Base-by-base conservation (phyloP, 2,329 filamentous ascomycete species). In the Penicillium sp. region DNA sequence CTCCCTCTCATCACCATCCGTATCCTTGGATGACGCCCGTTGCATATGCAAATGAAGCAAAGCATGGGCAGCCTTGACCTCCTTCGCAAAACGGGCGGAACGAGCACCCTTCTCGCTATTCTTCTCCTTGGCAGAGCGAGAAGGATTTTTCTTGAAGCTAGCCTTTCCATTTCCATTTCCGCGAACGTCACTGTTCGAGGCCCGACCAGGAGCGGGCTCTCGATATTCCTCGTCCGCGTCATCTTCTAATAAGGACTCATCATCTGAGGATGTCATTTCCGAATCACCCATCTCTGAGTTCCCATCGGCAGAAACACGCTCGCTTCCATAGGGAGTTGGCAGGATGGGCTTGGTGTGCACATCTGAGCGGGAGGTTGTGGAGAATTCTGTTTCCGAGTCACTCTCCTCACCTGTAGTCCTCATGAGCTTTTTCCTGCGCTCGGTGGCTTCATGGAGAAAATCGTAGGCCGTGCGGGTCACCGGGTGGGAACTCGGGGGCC, bases 31-130 rank as follows among this genome's bases (percentile, higher is more conserved):
- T 4, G 53, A 62, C 19, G 66, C 67, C 42, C 75, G 69, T 57
- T 75, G 72, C 71, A 73, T 73, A 35, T 75, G 71, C 25, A 78
- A 43, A 56, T 64, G 71, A 25, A 78, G 64, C 57, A 78, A 65
- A 25, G 76, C 74, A 65, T 77, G 75, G 5, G 76, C 76, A 16
- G 76, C 76, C 52, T 71, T 73, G 22, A 77, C 70, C 53, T 77
- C 75, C 22, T 68, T 67, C 14, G 70, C 65, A 42, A 78, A 70
- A 16, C 69, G 67, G 16, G 33, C 16, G 10, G 58, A 54, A 1
- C 10, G 11, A 8, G 46, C 43, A 35, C 40, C 11, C 6, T n/a
- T 35, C 11, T 52, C 51, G 64, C 62, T 25, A 57, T 38, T 16
- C 22, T 46, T 25, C 25, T 43, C 38, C 61, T 61, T 30, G 33